Conservation (phyloP, 352 stramenopile species). For the Phytophthora fragariae region DNA sequence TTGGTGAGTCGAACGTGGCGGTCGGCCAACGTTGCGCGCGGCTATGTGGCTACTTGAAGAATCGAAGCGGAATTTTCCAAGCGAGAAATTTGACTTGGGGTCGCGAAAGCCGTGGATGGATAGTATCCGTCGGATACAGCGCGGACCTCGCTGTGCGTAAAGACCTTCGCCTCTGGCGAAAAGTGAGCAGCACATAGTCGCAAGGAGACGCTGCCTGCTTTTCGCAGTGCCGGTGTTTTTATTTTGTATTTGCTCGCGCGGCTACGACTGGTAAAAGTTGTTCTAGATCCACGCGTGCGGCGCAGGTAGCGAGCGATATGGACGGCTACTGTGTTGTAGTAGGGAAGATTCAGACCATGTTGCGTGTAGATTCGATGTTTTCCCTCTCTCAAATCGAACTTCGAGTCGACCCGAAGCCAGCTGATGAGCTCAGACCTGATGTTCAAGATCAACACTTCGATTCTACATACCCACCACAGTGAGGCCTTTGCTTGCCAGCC, state of each 20-base stretch:
- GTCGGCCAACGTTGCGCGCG: neutral
- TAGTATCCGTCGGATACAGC: too few species aligned
- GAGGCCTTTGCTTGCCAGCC: neutral
- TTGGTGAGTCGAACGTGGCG: neutral
- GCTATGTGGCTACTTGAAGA: slow-evolving; percentile 27
- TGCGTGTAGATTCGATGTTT: neutral
- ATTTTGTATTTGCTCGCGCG: neutral
- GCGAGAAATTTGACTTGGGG: neutral
- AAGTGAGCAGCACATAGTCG: neutral
- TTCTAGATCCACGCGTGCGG: neutral
- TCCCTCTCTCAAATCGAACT: neutral
- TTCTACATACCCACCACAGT: neutral
- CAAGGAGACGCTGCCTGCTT: neutral
- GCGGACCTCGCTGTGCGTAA: too few species aligned
- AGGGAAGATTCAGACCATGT: neutral
- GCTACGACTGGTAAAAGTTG: slow-evolving; percentile 1
- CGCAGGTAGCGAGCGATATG: neutral
- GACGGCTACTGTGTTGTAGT: neutral
- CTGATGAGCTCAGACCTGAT: slow-evolving; percentile 1
- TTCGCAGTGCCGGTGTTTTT: slow-evolving; percentile 1
- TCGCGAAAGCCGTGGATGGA: neutral
- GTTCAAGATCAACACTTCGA: slow-evolving; percentile 1
- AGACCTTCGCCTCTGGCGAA: neutral
- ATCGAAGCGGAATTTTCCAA: slow-evolving; percentile 1
- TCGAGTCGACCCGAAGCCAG: neutral